These are phyloP conservation scores for Glebionis coronaria DNA, from an alignment of 129 eudicot species.

Conservation along the genomic window DNA sequence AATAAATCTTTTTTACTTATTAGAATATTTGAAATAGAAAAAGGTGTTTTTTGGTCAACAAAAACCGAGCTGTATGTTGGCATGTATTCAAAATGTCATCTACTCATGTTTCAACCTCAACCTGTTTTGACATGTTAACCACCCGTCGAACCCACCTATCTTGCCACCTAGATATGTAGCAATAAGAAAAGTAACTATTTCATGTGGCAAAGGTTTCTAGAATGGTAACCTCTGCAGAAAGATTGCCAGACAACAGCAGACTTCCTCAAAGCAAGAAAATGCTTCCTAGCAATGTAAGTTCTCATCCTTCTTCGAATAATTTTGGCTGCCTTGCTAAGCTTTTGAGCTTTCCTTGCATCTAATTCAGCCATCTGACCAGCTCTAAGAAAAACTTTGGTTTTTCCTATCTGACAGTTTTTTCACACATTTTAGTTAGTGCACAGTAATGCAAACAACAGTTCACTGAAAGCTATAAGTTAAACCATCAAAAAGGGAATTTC, in stretches of 20 bases:
- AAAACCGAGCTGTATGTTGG: background rate
- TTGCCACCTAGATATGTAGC: constrained; percentile 1
- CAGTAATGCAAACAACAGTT: constrained; percentile 7
- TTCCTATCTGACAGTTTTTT: constrained; percentile 68
- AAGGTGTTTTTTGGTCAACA: background rate
- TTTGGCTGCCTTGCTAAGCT: constrained; percentile 70
- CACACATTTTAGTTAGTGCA: constrained; percentile 15
- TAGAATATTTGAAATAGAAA: too few species aligned
- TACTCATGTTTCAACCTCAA: background rate
- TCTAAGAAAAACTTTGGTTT: constrained; percentile 86
- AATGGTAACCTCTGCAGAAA: constrained; percentile 64
- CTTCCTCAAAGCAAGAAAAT: constrained; percentile 55
- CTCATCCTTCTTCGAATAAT: constrained; percentile 62
- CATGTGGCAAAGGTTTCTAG: constrained; percentile 2
- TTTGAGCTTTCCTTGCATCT: constrained; percentile 76
- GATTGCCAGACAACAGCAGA: constrained; percentile 71
- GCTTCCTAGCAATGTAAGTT: constrained; percentile 65
- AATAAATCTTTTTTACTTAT: too few species aligned
- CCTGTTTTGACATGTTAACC: background rate
- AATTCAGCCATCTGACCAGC: constrained; percentile 99
- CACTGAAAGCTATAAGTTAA: constrained; percentile 15
- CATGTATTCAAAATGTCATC: background rate
- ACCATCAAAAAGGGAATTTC: constrained; percentile 9
- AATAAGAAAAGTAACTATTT: constrained; percentile 13
- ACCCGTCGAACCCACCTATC: constrained; percentile 2